Percentiles rank a stretch among this genome's conserved stretches.
phyloP scores from a whole-genome alignment of 345 rosid genomes.

The Rhodamnia rubescens region DNA sequence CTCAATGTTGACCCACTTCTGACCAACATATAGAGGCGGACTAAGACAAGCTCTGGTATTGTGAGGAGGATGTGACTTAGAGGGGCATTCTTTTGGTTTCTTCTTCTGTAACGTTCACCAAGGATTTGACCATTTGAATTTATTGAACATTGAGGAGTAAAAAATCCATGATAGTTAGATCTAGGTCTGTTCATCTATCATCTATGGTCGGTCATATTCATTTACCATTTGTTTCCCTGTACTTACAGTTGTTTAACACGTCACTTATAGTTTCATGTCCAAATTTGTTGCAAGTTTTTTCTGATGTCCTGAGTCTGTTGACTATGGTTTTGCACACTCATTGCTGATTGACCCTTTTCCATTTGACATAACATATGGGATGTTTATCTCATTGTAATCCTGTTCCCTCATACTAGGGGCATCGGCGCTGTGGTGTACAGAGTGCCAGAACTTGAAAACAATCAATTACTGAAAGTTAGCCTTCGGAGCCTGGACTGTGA shows the following conservation, averaged over 20 bases:
- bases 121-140: not conserved
- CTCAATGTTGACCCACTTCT: not conserved
- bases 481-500: conserved; percentile 47
- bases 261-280: not conserved
- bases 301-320: not conserved
- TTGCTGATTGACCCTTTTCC: not conserved
- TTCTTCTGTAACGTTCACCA: not conserved
- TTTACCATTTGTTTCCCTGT: not conserved
- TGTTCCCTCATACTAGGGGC: conserved; percentile 15
- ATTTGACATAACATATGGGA: not conserved
- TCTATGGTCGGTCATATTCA: not conserved
- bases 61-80: not conserved
- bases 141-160: not conserved
- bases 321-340: not conserved
- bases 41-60: not conserved
- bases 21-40: not conserved
- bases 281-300: not conserved
- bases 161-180: not conserved
- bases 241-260: not conserved
- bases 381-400: not conserved
- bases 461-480: conserved; percentile 52
- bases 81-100: not conserved
- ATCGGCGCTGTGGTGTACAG: conserved; percentile 61
- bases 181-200: not conserved
- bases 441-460: conserved; percentile 47